phyloP scores from a whole-genome alignment of 257 asterid species.

The Rubia yunnanensis region DNA sequence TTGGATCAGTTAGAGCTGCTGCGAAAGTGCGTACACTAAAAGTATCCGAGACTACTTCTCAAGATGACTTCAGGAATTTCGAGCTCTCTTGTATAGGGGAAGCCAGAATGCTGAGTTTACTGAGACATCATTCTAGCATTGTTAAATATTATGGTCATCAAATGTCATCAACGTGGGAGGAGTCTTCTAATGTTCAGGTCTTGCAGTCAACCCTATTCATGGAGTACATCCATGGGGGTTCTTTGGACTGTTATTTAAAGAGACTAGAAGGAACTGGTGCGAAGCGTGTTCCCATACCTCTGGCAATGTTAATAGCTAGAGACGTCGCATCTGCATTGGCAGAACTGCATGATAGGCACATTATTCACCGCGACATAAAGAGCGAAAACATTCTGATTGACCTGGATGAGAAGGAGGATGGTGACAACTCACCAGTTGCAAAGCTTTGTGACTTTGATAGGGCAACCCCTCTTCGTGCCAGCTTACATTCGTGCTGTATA shows the following conservation, averaged over 20 bases:
- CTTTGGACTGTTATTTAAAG: conserved; percentile 66
- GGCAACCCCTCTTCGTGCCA: conserved; percentile 75
- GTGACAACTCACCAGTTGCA: conserved; percentile 64
- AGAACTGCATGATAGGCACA: conserved; percentile 60
- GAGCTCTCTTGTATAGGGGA: conserved; percentile 78
- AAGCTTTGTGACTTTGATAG: conserved; percentile 88
- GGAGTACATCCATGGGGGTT: conserved; percentile 92
- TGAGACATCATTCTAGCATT: conserved; percentile 75
- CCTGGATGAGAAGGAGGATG: conserved; percentile 51
- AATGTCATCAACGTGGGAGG: conserved; percentile 69
- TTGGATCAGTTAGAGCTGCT: conserved; percentile 60
- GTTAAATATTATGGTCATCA: conserved; percentile 79
- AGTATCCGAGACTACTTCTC: conserved; percentile 35
- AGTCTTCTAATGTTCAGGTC: conserved; percentile 40
- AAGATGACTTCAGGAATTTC: conserved; percentile 56
- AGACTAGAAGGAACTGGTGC: conserved; percentile 43
- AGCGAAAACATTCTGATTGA: conserved; percentile 79
- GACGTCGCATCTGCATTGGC: conserved; percentile 67
- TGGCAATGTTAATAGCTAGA: conserved; percentile 58
- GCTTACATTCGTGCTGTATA: conserved; percentile 78
- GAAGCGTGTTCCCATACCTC: conserved; percentile 39
- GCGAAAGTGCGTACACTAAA: conserved; percentile 80
- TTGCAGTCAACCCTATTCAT: conserved; percentile 65
- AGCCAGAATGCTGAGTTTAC: conserved; percentile 62
- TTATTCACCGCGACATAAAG: conserved; percentile 90